Percentiles rank a stretch among this genome's conserved stretches.
Evolutionary conservation across 73 alveolate genomes (phyloP).

Genomic region (Stentor coeruleus): DNA sequence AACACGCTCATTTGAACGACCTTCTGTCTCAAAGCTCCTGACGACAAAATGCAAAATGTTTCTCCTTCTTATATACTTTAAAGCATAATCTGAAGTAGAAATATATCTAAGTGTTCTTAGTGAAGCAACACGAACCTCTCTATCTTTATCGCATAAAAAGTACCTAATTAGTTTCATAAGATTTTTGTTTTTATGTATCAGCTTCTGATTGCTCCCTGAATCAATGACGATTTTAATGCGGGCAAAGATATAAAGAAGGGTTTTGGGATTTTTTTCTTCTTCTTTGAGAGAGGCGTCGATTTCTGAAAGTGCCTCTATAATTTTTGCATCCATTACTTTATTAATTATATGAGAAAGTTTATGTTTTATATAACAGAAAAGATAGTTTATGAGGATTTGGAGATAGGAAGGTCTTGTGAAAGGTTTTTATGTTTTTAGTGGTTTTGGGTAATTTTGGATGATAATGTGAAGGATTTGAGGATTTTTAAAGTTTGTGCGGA

Average conservation of each 20-base stretch:
- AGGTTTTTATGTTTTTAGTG: too few species aligned
- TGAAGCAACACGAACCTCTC: background rate
- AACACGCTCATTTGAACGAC: background rate
- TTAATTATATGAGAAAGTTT: too few species aligned
- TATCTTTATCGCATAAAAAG: constrained; percentile 11
- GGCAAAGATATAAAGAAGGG: background rate
- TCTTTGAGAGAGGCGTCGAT: too few species aligned
- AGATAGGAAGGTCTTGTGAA: too few species aligned
- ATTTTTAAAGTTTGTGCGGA: too few species aligned
- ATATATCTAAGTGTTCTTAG: constrained; percentile 2
- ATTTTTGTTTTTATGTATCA: background rate
- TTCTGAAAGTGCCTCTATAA: too few species aligned
- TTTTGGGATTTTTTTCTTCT: background rate
- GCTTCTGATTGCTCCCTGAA: background rate
- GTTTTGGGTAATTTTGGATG: too few species aligned
- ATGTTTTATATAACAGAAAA: too few species aligned
- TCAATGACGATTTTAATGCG: background rate
- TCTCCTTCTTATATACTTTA: background rate
- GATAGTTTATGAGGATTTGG: too few species aligned
- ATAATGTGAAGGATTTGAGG: too few species aligned
- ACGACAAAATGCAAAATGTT: background rate
- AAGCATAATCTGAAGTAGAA: background rate
- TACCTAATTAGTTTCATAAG: constrained; percentile 4
- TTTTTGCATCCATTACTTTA: too few species aligned
- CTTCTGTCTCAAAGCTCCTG: constrained; percentile 19